phyloP scores from a whole-genome alignment of 2,329 filamentous ascomycete species.

The Zymoseptoria crescenta region DNA sequence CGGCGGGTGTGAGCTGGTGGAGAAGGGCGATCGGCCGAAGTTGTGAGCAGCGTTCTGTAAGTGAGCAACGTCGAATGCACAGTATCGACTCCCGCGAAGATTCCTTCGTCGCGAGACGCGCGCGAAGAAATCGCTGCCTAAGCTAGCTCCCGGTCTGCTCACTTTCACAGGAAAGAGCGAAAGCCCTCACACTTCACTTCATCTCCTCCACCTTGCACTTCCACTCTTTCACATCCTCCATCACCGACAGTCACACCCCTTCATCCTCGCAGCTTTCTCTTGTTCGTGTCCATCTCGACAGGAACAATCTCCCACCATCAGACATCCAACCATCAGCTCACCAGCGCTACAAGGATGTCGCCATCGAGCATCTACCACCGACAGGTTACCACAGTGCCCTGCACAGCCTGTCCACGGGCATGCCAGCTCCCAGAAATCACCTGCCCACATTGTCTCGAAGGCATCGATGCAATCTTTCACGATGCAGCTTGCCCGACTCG shows the following conservation, averaged over 20 bases:
- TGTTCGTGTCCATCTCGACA: neutral
- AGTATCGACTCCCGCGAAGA: neutral
- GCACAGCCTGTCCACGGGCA: neutral
- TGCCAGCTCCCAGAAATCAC: neutral
- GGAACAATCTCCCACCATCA: no score
- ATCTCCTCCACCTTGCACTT: neutral
- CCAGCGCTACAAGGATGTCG: no score
- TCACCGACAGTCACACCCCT: no score
- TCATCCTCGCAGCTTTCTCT: neutral
- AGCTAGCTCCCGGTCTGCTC: neutral
- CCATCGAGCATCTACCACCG: neutral
- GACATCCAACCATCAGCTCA: no score
- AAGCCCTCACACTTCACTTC: neutral
- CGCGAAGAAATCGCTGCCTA: neutral
- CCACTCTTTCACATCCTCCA: neutral
- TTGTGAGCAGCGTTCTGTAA: conserved; percentile 5
- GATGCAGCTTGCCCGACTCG: no score
- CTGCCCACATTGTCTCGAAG: conserved; percentile 6
- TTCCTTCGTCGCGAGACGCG: no score
- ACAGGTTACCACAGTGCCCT: neutral
- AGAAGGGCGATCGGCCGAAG: conserved; percentile 7
- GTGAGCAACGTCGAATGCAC: neutral
- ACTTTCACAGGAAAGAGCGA: neutral
- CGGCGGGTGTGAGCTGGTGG: conserved; percentile 50
- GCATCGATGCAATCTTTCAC: no score